Evolutionary conservation across 2,329 filamentous ascomycete species (phyloP), one percentile per base, ranked within the genome.

Genomic region (Penicillium italicum): DNA sequence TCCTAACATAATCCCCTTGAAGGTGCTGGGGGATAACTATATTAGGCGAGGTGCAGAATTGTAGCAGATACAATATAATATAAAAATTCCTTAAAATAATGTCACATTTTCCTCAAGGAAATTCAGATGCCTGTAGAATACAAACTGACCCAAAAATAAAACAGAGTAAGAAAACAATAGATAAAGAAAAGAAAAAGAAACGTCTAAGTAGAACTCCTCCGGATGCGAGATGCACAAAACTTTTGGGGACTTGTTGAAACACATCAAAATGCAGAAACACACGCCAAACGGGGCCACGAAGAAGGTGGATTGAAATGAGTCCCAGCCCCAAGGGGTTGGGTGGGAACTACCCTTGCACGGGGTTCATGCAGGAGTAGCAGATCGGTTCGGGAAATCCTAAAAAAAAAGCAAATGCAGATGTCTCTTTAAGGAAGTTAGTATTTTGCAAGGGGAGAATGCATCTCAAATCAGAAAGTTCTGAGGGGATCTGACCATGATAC

Each of bases 191-290:
- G 14, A 31, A 38, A 59, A 58, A 49, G 43, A 52, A 53, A 41
- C 12, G 28, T 55, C 53, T 55, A 54, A 38, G 41, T 42, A 37
- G 30, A 55, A 55, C 53, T 51, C 53, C 53, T 53, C 51, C 58
- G 12, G 40, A 64, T 64, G 62, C 60, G 56, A 55, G 45, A 60
- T 40, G 43, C 42, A 44, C 34, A 54, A 61, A 59, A 56, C 51
- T 52, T 63, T 63, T 61, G 38, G 34, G 40, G 45, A 53, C 51
- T 57, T 59, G 58, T 43, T 55, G 50, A 31, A 56, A 56, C 53
- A 54, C 45, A 53, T 56, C 58, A 53, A 60, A 33, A 63, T 58
- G 59, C 62, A 59, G 3, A 31, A 37, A 20, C 36, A 30, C 40
- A 61, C 53, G 54, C 54, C 54, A 51, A 62, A 55, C 40, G 51